These are phyloP conservation scores for Eutrema yunnanense DNA, from an alignment of 345 rosid genomes.

Conservation along the genomic window DNA sequence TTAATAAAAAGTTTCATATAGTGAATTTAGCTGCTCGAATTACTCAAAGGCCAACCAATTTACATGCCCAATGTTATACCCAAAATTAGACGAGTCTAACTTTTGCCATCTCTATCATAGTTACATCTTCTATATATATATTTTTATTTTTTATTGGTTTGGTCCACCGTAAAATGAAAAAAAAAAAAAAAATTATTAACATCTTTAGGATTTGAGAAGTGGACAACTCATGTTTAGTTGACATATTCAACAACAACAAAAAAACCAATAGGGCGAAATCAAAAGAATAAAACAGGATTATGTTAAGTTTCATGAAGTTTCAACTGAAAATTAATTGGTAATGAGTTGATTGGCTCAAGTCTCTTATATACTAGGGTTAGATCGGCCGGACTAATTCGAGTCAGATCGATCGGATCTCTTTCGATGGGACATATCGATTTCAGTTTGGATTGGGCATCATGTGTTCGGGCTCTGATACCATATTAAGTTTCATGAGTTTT, in stretches of 20 bases:
- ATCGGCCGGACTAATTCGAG: no score
- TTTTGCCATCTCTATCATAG: no score
- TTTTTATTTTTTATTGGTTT: neutral
- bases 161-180: neutral
- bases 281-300: neutral
- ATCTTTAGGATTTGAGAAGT: neutral
- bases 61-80: neutral
- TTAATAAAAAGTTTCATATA: neutral
- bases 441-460: no score
- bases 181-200: neutral
- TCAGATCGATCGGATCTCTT: no score
- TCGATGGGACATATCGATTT: no score
- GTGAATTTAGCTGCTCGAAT: neutral
- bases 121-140: neutral
- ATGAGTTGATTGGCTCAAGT: no score
- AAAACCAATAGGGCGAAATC: neutral
- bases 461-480: no score
- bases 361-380: no score
- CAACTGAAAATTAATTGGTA: no score
- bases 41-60: neutral
- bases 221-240: neutral
- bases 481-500: no score
- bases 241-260: neutral
- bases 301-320: no score
- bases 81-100: no score